These are phyloP conservation scores for Spraguea lophii DNA, from an alignment of 371 early-diverging fungal genomes.

Conservation along the genomic window DNA sequence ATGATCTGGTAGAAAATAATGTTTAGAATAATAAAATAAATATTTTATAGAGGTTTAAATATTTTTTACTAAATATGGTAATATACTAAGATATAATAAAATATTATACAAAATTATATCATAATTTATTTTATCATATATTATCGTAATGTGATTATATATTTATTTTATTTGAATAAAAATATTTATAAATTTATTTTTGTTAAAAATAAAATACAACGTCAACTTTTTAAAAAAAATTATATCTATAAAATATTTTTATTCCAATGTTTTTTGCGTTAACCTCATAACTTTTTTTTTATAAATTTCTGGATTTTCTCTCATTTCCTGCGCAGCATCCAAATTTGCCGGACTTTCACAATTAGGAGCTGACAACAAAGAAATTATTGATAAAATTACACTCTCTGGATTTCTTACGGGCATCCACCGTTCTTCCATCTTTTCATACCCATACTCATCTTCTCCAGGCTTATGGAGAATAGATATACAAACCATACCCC, in stretches of 20 bases:
- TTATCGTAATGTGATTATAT: too few relatives aligned
- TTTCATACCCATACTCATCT: conserved; percentile 74
- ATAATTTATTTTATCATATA: too few relatives aligned
- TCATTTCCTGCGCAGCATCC: conserved; percentile 46
- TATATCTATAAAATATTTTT: conserved; percentile 11
- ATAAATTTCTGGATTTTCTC: conserved; percentile 51
- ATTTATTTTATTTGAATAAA: too few relatives aligned
- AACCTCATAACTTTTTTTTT: conserved; percentile 55
- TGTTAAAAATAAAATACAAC: neutral
- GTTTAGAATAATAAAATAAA: too few relatives aligned
- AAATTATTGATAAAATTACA: conserved; percentile 44
- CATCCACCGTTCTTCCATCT: conserved; percentile 67
- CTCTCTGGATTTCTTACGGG: conserved; percentile 58
- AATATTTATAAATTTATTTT: too few relatives aligned
- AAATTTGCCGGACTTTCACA: conserved; percentile 47
- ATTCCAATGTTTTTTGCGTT: conserved; percentile 53
- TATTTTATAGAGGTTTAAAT: too few relatives aligned
- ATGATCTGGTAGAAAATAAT: conserved; percentile 47
- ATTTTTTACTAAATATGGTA: too few relatives aligned
- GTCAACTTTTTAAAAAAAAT: neutral
- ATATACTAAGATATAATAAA: too few relatives aligned
- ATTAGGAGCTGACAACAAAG: conserved; percentile 48
- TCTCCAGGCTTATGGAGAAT: conserved; percentile 48
- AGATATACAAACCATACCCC: conserved; percentile 47
- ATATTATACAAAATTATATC: too few relatives aligned